Evolutionary conservation across 2,329 filamentous ascomycete genomes (phyloP).

Genomic region (Ophiostoma sp.): DNA sequence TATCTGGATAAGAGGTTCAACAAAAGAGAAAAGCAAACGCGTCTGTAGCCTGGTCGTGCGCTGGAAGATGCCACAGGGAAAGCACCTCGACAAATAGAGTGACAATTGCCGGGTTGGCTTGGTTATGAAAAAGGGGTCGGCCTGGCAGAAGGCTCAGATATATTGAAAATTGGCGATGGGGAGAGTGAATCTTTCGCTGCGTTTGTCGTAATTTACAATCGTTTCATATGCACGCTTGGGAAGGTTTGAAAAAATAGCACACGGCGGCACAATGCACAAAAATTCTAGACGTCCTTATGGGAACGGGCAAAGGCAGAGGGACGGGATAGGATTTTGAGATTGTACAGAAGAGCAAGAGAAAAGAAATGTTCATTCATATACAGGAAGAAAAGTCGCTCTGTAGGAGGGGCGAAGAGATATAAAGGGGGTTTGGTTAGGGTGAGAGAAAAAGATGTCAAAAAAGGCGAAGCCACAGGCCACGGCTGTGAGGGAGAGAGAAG

Average conservation of each 20-base stretch:
- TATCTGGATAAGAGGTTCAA: neutral
- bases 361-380: slow-evolving; percentile 23
- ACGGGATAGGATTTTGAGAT: slow-evolving; percentile 19
- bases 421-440: neutral
- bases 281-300: neutral
- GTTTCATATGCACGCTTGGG: slow-evolving; percentile 11
- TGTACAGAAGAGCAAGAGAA: slow-evolving; percentile 20
- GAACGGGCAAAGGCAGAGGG: slow-evolving; percentile 11
- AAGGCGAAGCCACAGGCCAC: neutral
- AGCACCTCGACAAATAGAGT: neutral
- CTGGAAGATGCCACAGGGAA: neutral
- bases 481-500: neutral
- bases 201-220: slow-evolving; percentile 11
- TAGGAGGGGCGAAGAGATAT: slow-evolving; percentile 8
- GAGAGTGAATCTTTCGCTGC: neutral
- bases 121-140: neutral
- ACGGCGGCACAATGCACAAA: slow-evolving; percentile 14
- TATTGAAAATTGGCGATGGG: neutral
- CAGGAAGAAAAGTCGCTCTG: slow-evolving; percentile 21
- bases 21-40: slow-evolving; percentile 10
- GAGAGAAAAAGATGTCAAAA: neutral
- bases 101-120: neutral
- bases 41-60: neutral
- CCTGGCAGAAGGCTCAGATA: neutral
- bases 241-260: neutral